Base-by-base conservation (phyloP, 768 basidiomycete species). In the Amanita pseudoporphyria region DNA sequence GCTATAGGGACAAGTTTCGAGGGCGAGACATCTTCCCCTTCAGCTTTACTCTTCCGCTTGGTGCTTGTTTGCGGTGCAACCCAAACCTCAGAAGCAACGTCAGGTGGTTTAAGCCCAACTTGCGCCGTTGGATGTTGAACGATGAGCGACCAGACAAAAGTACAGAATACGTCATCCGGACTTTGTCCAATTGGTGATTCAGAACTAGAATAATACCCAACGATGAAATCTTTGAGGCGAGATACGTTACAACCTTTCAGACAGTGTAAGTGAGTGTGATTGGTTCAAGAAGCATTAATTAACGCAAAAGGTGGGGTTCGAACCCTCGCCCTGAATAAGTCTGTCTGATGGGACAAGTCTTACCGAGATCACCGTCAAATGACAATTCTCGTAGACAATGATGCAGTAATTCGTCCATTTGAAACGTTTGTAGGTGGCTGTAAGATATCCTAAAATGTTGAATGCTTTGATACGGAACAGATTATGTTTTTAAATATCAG, bases 361-460 rank as follows among this genome's bases (percentile, higher is more conserved):
- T 64, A 93, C 91, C 91, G 37, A 89, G 71, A 62, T 93, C 88
- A 5, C 91, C 91, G 58, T 93, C 90, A 64, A 92, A 93, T 5
- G 92, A 80, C 26, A 95, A 72, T 63, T 95, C 89, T 33, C 84
- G 82, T 31, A 92, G 73, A 60, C 86, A 86, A 61, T 90, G 83
- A 59, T 84, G 82, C 33, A 94, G 68, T 38, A 95, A 79, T 60
- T 90, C 84, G 62, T 94, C 91, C 84, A 94, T 91, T 40, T 32
- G 37, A 30, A n/a, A n/a, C n/a, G n/a, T n/a, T 5, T 5, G 24
- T 28, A 36, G 18, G n/a, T 13, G 32, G 12, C 18, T 22, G 24
- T 28, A 42, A 28, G n/a, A n/a, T n/a, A n/a, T 28, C 26, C 26
- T 28, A 28, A 28, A 28, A n/a, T n/a, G n/a, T n/a, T n/a, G n/a